Conservation (phyloP, 495 filamentous ascomycete genomes). For the Xylaria sp. region DNA sequence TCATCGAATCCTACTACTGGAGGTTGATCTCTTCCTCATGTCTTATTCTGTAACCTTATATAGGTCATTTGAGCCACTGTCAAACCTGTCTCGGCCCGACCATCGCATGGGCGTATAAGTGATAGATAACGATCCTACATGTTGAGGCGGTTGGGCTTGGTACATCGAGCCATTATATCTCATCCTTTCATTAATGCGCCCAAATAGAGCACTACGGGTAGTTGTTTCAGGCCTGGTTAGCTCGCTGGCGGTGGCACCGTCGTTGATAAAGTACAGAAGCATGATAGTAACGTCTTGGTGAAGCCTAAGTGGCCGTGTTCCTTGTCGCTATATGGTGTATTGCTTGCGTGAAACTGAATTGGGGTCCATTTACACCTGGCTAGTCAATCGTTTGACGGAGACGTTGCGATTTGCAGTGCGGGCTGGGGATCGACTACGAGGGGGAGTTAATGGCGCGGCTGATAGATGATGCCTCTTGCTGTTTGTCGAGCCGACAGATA, state of each 20-base stretch:
- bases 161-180: neutral
- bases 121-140: neutral
- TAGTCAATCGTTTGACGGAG: neutral
- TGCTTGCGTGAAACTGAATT: neutral
- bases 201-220: neutral
- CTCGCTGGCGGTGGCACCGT: neutral
- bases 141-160: neutral
- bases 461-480: neutral
- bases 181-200: neutral
- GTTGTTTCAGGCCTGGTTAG: neutral
- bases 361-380: neutral
- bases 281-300: neutral
- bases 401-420: neutral
- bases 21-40: neutral
- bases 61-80: neutral
- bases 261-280: neutral
- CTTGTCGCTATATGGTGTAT: neutral
- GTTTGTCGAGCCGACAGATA: neutral
- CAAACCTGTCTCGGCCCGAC: neutral
- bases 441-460: neutral
- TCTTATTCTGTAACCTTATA: neutral
- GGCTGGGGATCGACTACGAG: neutral
- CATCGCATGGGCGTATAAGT: neutral
- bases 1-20: neutral
- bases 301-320: neutral